Evolutionary conservation across 805 yeast species (phyloP).

Genomic region (Grigorovia transvaalensis): DNA sequence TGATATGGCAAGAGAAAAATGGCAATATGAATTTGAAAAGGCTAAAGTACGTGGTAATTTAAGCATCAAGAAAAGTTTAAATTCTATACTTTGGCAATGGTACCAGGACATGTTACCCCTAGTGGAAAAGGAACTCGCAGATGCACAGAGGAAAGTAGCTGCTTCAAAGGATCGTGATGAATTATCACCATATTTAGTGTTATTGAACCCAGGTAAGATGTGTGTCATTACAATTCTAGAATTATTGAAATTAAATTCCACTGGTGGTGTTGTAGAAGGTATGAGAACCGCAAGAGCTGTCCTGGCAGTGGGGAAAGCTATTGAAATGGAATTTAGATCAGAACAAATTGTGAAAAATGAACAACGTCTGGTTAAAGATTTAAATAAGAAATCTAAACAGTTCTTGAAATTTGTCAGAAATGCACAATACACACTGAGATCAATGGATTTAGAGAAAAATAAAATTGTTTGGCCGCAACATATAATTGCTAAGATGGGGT

Average conservation of each 20-base stretch:
- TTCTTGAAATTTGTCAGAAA: conserved; percentile 33
- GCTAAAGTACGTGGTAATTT: conserved; percentile 48
- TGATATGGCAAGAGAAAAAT: conserved; percentile 77
- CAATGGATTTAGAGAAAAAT: conserved; percentile 29
- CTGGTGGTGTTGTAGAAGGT: conserved; percentile 70
- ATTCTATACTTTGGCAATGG: conserved; percentile 79
- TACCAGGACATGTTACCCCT: conserved; percentile 60
- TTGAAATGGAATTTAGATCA: conserved; percentile 75
- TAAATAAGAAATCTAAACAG: conserved; percentile 37
- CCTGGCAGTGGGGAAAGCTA: conserved; percentile 67
- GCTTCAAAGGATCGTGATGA: conserved; percentile 8
- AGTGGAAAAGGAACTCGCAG: conserved; percentile 52
- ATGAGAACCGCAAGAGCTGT: conserved; percentile 79
- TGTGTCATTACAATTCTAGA: conserved; percentile 80
- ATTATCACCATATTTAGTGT: conserved; percentile 64
- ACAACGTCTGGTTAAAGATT: conserved; percentile 42
- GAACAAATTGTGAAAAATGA: conserved; percentile 53
- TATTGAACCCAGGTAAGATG: conserved; percentile 71
- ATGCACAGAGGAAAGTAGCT: conserved; percentile 37
- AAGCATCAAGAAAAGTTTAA: conserved; percentile 48
- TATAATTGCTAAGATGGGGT: conserved; percentile 65
- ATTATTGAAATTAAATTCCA: conserved; percentile 58
- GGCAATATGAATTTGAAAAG: conserved; percentile 76
- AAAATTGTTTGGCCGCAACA: conserved; percentile 45
- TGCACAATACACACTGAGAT: conserved; percentile 30